phyloP scores from a whole-genome alignment of 371 early-diverging fungal genomes.

The Batrachochytrium dendrobatidis region DNA sequence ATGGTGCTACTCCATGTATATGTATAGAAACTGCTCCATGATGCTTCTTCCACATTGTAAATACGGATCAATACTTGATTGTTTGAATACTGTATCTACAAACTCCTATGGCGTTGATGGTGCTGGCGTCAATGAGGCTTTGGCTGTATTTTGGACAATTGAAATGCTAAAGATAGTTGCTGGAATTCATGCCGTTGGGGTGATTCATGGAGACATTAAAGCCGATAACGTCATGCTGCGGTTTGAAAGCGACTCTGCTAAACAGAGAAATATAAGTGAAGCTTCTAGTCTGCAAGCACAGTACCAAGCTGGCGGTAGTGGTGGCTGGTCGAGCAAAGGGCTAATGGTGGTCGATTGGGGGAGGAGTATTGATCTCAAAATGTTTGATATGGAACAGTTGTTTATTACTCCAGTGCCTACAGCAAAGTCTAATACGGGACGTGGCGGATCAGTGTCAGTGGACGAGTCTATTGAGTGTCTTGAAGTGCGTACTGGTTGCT shows the following conservation, averaged over 20 bases:
- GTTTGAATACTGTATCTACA: slow-evolving; percentile 12
- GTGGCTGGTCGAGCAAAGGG: slow-evolving; percentile 30
- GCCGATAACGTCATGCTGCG: slow-evolving; percentile 29
- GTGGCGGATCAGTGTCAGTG: not conserved
- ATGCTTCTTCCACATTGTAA: slow-evolving; percentile 10
- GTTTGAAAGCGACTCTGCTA: not conserved
- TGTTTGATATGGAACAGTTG: slow-evolving; percentile 16
- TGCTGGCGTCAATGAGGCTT: slow-evolving; percentile 30
- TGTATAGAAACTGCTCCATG: slow-evolving; percentile 18
- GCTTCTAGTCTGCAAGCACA: slow-evolving; percentile 15
- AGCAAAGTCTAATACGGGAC: not conserved
- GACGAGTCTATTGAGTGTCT: slow-evolving; percentile 28
- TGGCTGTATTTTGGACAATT: slow-evolving; percentile 34
- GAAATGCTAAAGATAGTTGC: slow-evolving; percentile 30
- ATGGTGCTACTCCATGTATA: slow-evolving; percentile 11
- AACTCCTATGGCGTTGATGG: slow-evolving; percentile 10
- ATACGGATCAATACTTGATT: slow-evolving; percentile 20
- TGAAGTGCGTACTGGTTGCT: slow-evolving; percentile 22
- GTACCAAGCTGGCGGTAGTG: slow-evolving; percentile 23
- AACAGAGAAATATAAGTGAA: not conserved
- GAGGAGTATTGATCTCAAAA: slow-evolving; percentile 21
- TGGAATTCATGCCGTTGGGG: slow-evolving; percentile 28
- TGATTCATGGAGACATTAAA: slow-evolving; percentile 37
- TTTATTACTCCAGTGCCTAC: slow-evolving; percentile 2
- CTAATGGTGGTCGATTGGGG: slow-evolving; percentile 30